Percentiles rank a stretch among this genome's conserved stretches.
phyloP scores from a whole-genome alignment of 306 rosid species.

The Ormosia emarginata region DNA sequence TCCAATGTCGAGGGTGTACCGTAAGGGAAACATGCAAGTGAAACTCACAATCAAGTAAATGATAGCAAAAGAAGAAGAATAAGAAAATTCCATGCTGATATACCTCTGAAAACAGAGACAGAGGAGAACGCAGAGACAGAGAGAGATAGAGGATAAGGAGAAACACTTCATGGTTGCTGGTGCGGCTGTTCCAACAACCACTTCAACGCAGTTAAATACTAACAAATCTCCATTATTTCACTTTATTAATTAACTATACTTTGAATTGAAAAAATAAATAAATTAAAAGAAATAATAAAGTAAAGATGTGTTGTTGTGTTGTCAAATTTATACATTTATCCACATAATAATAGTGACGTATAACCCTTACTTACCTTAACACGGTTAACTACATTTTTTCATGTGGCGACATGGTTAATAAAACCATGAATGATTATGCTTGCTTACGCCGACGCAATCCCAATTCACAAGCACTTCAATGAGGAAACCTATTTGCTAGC shows the following conservation, averaged over 20 bases:
- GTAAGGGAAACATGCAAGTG: background rate
- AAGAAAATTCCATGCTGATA: background rate
- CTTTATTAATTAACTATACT: background rate
- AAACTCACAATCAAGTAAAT: background rate
- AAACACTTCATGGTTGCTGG: constrained; percentile 29
- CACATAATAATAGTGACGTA: background rate
- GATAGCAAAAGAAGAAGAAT: background rate
- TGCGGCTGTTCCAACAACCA: background rate
- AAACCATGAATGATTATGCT: background rate
- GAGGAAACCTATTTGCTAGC: background rate
- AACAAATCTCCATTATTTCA: background rate
- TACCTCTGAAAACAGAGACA: constrained; percentile 26
- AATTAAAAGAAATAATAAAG: background rate
- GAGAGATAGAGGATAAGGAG: background rate
- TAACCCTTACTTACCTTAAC: background rate
- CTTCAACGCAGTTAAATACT: background rate
- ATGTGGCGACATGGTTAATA: too few species aligned
- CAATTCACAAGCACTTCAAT: background rate
- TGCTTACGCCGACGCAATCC: background rate
- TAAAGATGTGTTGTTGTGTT: background rate
- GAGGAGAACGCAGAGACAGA: constrained; percentile 29
- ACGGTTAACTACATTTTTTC: background rate
- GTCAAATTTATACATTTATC: background rate
- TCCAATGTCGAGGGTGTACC: background rate
- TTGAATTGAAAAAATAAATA: background rate